Evolutionary conservation across 2,329 filamentous ascomycete species (phyloP).

Genomic region (Rosellinia necatrix): DNA sequence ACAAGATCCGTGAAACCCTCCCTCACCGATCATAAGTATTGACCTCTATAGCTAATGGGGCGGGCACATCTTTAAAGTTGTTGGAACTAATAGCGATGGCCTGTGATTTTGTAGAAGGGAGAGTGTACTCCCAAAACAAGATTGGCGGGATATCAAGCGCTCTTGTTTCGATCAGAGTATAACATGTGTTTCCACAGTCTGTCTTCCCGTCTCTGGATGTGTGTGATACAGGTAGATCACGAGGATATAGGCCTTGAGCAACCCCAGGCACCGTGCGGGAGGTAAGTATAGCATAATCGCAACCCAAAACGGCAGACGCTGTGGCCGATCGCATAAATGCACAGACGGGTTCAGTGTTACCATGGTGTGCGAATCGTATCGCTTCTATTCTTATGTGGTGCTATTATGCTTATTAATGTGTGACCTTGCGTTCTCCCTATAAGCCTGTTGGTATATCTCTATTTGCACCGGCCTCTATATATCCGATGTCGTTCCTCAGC

Average conservation of each 20-base stretch:
- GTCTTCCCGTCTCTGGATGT: not conserved
- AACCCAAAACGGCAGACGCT: constrained; percentile 9
- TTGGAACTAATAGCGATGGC: too few species aligned
- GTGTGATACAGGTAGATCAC: constrained; percentile 22
- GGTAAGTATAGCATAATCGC: constrained; percentile 1
- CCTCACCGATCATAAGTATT: not conserved
- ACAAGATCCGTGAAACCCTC: not conserved
- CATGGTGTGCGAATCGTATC: constrained; percentile 15
- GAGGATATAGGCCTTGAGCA: too few species aligned
- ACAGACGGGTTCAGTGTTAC: constrained; percentile 9
- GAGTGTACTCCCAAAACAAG: constrained; percentile 15
- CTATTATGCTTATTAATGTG: not conserved
- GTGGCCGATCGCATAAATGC: constrained; percentile 8
- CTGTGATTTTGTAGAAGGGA: too few species aligned
- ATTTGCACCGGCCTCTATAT: not conserved
- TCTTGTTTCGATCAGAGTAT: constrained; percentile 2
- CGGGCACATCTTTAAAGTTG: too few species aligned
- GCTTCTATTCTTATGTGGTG: constrained; percentile 9
- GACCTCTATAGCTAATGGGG: not conserved
- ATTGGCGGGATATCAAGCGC: constrained; percentile 13
- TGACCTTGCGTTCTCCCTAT: not conserved
- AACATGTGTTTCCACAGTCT: not conserved
- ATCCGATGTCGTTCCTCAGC: not conserved
- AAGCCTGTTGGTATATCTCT: constrained; percentile 4
- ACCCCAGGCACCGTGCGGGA: not conserved